Base-by-base conservation (phyloP, 23 red algal genomes). In the Gracilaria domingensis region DNA sequence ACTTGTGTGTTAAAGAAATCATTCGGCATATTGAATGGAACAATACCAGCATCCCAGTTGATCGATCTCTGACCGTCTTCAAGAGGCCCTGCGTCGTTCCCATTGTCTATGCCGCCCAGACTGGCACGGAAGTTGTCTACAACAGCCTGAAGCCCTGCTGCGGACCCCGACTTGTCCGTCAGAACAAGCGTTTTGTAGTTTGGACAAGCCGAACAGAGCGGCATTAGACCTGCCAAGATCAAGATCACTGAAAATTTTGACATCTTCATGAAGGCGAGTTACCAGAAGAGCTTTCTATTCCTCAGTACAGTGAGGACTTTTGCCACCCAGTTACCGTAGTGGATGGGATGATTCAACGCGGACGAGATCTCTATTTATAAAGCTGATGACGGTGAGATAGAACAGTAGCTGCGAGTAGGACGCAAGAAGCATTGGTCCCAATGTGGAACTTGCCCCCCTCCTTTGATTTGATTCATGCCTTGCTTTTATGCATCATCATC, bases 11-110 rank as follows among this genome's bases (percentile, higher is more conserved):
- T 53, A 78, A 91, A 91, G 14, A 91, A 91, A 65, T 91, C 66
- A 20, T 25, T 4, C 26, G 88, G 88, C 88, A 91, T 91, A 16
- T 91, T 76, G 56, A 91, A 91, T 50, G 88, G 88, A 17, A 91
- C 88, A 18, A 77, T 60, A 13, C 17, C 16, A 20, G 88, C 88
- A 28, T 91, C 88, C 88, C 88, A 91, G 18, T 91, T 91, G 44
- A 91, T 49, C 72, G 48, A 60, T 38, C 67, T 56, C 8, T 56
- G 66, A 21, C 84, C 84, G 13, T 30, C 40, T 64, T 56, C 24
- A 16, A 61, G 26, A 38, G 84, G 66, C 13, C 78, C 78, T 25
- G 84, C 44, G 18, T 88, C 65, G 4, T 88, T 88, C 7, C 65
- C 65, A 48, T 77, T 88, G 65, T 71, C 62, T 13, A 77, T 49